phyloP scores from a whole-genome alignment of 1,284 basidiomycete species.

The Psilocybe mexicana region DNA sequence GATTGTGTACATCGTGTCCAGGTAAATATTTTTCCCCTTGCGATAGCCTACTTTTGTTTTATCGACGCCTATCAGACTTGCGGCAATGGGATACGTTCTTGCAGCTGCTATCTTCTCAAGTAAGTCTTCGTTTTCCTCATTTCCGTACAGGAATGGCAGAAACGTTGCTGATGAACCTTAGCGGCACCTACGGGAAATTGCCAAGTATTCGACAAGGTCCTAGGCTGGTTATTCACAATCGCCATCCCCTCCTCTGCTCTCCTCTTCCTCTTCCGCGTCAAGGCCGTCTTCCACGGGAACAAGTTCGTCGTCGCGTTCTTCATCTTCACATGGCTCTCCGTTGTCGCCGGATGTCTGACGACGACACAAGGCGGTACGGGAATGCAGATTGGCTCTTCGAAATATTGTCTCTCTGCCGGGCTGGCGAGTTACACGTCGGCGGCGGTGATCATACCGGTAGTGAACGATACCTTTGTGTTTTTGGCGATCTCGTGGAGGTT shows the following conservation, averaged over 20 bases:
- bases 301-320: conserved; percentile 24
- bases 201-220: conserved; percentile 7
- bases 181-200: conserved; percentile 11
- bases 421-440: conserved; percentile 20
- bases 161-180: not conserved
- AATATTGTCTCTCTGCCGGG: conserved; percentile 23
- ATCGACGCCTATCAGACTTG: conserved; percentile 11
- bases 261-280: conserved; percentile 19
- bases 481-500: conserved; percentile 30
- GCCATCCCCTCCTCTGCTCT: conserved; percentile 12
- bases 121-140: conserved; percentile 4
- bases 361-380: conserved; percentile 22
- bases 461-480: conserved; percentile 31
- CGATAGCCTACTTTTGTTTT: not conserved
- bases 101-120: conserved; percentile 18
- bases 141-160: not conserved
- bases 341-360: conserved; percentile 19
- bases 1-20: conserved; percentile 28
- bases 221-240: conserved; percentile 8
- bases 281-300: conserved; percentile 13
- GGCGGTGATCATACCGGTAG: conserved; percentile 19
- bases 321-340: conserved; percentile 29
- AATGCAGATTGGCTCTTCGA: conserved; percentile 24
- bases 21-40: conserved; percentile 12
- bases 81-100: conserved; percentile 12